Evolutionary conservation across 2,329 filamentous ascomycete genomes (phyloP).

Genomic region (Penicillium palitans): DNA sequence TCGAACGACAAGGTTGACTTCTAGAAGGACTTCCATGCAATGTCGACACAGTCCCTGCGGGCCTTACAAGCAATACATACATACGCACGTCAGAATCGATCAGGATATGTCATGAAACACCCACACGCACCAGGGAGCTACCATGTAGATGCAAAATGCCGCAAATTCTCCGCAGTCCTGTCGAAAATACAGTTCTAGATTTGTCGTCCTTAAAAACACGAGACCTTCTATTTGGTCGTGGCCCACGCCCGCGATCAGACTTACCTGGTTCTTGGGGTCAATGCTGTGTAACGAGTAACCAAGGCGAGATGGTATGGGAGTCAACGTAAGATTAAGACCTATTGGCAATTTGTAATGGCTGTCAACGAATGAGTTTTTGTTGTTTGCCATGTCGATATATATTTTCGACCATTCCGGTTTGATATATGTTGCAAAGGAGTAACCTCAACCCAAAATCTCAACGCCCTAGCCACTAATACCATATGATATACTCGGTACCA

Average conservation of each 20-base stretch:
- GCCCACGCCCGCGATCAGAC: neutral
- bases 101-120: slow-evolving; percentile 10
- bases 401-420: neutral
- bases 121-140: neutral
- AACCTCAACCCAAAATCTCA: neutral
- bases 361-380: neutral
- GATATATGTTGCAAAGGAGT: neutral
- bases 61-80: neutral
- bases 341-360: neutral
- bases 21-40: neutral
- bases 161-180: neutral
- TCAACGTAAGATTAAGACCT: neutral
- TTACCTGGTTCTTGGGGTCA: slow-evolving; percentile 1
- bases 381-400: neutral
- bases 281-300: slow-evolving; percentile 1
- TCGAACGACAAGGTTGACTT: neutral
- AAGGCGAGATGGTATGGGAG: neutral
- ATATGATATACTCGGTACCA: neutral
- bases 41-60: neutral
- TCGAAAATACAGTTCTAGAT: neutral
- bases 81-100: neutral
- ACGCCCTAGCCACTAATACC: too few species aligned
- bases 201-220: neutral
- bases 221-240: slow-evolving; percentile 4
- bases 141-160: neutral